Conservation (phyloP, 2,329 filamentous ascomycete genomes). For the Penicillium fuscoglaucum region DNA sequence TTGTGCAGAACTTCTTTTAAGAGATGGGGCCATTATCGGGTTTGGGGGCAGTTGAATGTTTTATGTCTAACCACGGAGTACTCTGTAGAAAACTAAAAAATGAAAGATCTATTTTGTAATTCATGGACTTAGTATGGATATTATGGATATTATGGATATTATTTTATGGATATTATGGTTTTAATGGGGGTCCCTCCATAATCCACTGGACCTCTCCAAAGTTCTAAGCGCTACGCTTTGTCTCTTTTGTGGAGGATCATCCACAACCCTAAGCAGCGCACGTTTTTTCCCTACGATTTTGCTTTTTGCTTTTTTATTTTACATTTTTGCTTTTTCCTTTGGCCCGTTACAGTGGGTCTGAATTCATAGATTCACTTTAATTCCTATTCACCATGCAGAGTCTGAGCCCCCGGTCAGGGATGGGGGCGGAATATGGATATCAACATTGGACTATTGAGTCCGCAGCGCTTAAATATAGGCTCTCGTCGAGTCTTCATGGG, state of each 20-base stretch:
- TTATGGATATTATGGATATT: neutral
- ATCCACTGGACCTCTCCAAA: neutral
- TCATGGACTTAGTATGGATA: neutral
- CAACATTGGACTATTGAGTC: conserved; percentile 26
- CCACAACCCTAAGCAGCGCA: conserved; percentile 8
- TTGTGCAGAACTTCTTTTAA: neutral
- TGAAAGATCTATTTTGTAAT: neutral
- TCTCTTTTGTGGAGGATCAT: conserved; percentile 6
- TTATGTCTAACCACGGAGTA: no score
- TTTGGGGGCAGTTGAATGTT: neutral
- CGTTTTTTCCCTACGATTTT: neutral
- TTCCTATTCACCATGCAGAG: conserved; percentile 26
- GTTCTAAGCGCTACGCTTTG: conserved; percentile 13
- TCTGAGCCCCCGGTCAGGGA: conserved; percentile 29
- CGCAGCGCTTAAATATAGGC: conserved; percentile 42
- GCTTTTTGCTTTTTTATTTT: neutral
- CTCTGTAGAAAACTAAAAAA: no score
- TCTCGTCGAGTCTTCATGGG: conserved; percentile 31
- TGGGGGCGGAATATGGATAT: conserved; percentile 37
- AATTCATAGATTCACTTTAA: conserved; percentile 13
- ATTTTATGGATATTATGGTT: neutral
- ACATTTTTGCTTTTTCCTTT: neutral
- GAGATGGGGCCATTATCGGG: neutral
- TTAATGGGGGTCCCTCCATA: neutral
- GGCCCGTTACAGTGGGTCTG: conserved; percentile 20